Base-by-base conservation (phyloP, 495 filamentous ascomycete species). In the Penicillium soppii region DNA sequence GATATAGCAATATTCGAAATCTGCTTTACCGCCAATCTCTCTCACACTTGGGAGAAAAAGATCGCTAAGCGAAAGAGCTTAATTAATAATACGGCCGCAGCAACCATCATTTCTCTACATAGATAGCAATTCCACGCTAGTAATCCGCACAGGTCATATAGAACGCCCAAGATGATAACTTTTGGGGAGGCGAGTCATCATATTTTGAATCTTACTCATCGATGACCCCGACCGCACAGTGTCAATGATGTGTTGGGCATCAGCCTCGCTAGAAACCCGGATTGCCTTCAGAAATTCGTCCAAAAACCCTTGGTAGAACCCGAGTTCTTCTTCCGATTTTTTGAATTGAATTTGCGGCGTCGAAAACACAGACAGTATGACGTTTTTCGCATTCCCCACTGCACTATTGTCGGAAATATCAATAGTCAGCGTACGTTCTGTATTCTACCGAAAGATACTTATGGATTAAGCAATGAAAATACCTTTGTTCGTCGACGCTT, bases 191-290 rank as follows among this genome's bases (percentile, higher is more conserved):
- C 21, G 8, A 10, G 3, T 21, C 3, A 8, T 23, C 39, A 42
- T 21, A 17, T 42, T 21, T 25, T 42, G 39, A 22, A 42, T 42
- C n/a, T 22, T n/a, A n/a, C 21, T 23, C 19, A n/a, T 22, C n/a
- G 39, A 42, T 13, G 39, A 22, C 13, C 39, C 39, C 39, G 39
- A 42, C 39, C 39, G 39, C 39, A 42, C 39, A 22, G 25, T 23
- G 25, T 42, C n/a, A 21, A 42, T 42, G 6, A 42, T 42, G 16
- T 42, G 39, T n/a, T 42, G 39, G 21, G 25, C 19, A 10, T 23
- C 39, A 26, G 21, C 39, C 21, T 42, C 20, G 25, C 13, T 25
- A 42, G 39, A 42, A 1, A 4, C 13, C 39, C 39, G 39, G 1
- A 42, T 42, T 2, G 9, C 1, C 39, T 7, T 7, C 2, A 22